These are phyloP conservation scores for Naegleria lovaniensis DNA, from an alignment of 208 protist genomes.

Conservation along the genomic window DNA sequence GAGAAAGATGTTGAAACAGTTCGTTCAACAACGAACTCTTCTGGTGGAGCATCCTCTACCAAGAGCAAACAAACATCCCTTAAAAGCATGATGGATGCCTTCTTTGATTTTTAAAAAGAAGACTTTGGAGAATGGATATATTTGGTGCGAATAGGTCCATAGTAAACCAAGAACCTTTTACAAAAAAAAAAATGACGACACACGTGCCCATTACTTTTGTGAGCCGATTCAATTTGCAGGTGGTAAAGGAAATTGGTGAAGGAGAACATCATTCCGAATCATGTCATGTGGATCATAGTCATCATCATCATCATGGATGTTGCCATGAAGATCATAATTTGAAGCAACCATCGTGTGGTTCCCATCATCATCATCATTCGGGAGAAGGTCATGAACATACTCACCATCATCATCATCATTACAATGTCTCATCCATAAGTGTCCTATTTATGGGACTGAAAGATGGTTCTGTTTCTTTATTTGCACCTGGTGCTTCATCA, in stretches of 20 bases:
- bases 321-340: neutral
- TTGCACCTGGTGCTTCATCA: neutral
- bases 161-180: no score
- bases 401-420: neutral
- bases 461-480: neutral
- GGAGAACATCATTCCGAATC: neutral
- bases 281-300: no score
- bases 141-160: no score
- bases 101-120: neutral
- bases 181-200: no score
- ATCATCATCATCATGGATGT: neutral
- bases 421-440: neutral
- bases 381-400: neutral
- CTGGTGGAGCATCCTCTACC: no score
- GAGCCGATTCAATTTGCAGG: neutral
- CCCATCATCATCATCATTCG: neutral
- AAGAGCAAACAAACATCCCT: neutral
- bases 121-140: no score
- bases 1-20: no score
- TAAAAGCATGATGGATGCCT: neutral
- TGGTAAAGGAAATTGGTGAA: neutral
- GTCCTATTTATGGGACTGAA: neutral
- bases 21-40: neutral
- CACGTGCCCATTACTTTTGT: neutral
- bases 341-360: neutral